A percentile compares a stretch with the other conserved stretches of the same genome.
Evolutionary conservation across 306 rosid species (phyloP).

Genomic region (Rosa chinensis): DNA sequence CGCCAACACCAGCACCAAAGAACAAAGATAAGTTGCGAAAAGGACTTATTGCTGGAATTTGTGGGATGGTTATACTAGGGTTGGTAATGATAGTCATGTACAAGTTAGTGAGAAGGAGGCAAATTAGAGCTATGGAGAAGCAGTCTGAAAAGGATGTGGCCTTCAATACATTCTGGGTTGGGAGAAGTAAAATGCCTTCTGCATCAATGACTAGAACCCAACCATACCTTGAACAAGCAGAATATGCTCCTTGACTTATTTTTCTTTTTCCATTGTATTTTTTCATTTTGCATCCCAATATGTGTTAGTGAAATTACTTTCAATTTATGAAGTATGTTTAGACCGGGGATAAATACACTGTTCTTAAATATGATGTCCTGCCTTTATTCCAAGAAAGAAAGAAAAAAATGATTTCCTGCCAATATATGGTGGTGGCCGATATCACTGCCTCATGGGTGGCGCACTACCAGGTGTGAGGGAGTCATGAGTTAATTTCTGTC

Average conservation of each 20-base stretch:
- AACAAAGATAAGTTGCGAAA: conserved; percentile 15
- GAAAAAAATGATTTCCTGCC: not conserved
- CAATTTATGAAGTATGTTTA: conserved; percentile 2
- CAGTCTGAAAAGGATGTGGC: conserved; percentile 56
- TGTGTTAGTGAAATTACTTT: conserved; percentile 23
- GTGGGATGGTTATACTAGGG: conserved; percentile 44
- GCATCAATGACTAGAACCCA: conserved; percentile 78
- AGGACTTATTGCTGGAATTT: conserved; percentile 48
- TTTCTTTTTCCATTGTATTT: conserved; percentile 4
- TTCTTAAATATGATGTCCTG: not conserved
- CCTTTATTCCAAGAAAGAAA: not conserved
- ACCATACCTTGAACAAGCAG: conserved; percentile 60
- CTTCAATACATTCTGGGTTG: conserved; percentile 72
- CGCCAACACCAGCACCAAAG: not conserved
- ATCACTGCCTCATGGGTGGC: not conserved
- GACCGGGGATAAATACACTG: conserved; percentile 3
- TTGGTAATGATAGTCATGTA: conserved; percentile 27
- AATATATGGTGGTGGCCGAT: not conserved
- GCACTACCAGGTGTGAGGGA: too few species aligned
- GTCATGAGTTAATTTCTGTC: too few species aligned
- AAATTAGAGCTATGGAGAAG: conserved; percentile 52
- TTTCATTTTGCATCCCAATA: conserved; percentile 5
- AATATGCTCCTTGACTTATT: conserved; percentile 26
- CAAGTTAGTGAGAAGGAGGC: conserved; percentile 42
- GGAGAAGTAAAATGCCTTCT: conserved; percentile 74